Percentiles rank a stretch among this genome's conserved stretches.
These are phyloP conservation scores for Globisporangium alternatum DNA, from an alignment of 352 stramenopile species.

Conservation along the genomic window DNA sequence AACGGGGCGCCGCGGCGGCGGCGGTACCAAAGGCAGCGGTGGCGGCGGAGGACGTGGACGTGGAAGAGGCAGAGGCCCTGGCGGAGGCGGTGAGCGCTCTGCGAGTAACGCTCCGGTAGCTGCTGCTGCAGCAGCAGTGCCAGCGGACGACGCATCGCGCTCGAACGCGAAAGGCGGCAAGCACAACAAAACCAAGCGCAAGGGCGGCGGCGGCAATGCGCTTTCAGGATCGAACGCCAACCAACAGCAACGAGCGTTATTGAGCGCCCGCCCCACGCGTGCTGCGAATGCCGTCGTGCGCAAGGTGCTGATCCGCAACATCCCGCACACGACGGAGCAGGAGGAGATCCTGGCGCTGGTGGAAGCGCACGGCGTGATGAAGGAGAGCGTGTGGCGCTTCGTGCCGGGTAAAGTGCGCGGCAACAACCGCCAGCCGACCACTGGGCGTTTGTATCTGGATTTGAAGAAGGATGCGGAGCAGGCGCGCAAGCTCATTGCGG, in stretches of 20 bases:
- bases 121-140: background rate
- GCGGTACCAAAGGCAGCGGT: background rate
- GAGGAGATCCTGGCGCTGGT: constrained; percentile 37
- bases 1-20: background rate
- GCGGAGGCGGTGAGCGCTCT: constrained; percentile 6
- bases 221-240: constrained; percentile 1
- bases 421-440: constrained; percentile 51
- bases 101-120: background rate
- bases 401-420: constrained; percentile 46
- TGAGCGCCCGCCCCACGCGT: constrained; percentile 31
- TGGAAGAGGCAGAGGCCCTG: constrained; percentile 7
- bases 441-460: constrained; percentile 66
- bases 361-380: constrained; percentile 30
- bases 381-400: constrained; percentile 60
- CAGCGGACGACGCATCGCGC: background rate
- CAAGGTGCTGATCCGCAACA: constrained; percentile 72
- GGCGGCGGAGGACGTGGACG: constrained; percentile 5
- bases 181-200: constrained; percentile 25
- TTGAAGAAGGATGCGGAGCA: constrained; percentile 62
- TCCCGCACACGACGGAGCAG: constrained; percentile 45
- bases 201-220: constrained; percentile 17
- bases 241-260: background rate
- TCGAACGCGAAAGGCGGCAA: constrained; percentile 6
- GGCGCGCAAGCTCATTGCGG: constrained; percentile 43
- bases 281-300: constrained; percentile 33